Evolutionary conservation across 805 yeast genomes (phyloP), one percentile per base, ranked within the genome.

Genomic region (Isabelozyma gotoi): DNA sequence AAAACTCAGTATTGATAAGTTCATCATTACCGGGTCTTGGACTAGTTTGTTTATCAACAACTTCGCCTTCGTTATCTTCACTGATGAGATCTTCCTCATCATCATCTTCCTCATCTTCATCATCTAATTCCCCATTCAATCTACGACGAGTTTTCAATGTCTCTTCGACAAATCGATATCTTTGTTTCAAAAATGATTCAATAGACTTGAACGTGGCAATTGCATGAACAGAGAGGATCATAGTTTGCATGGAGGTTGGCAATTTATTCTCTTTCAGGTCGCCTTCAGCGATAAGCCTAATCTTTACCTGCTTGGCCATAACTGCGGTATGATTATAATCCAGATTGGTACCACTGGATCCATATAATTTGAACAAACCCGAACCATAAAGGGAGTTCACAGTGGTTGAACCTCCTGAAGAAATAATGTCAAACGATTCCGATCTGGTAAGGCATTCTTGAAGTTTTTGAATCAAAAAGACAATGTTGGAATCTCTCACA

Each of bases 361-460:
- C 10, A 50, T 35, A 15, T 40, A 31, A 8, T 36, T 40, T 8
- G 44, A 24, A 24, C 36, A 20, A 7, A 39, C 17, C 42, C 34
- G 19, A 36, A 38, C 20, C 38, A 17, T 15, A 14, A 21, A 12
- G 14, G 18, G 19, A 12, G 10, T 24, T 24, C 6, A 12, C 40
- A 43, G 4, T 55, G 2, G 51, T 39, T 6, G 51, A 46, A 11
- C 53, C 49, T 11, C 77, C 87, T 55, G 80, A 65, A 0, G 78
- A 70, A 1, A 76, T 60, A 14, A 89, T 79, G 33, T 81, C 85
- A 59, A 89, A 87, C 0, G 84, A 69, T 58, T 90, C 97, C 0
- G 81, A 72, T 52, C 96, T 74, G 1, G 88, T 80, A 17, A 89
- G 62, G 0, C 88, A 80, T 43, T 86, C 90, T 47, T 88, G 94